Evolutionary conservation across 2,329 filamentous ascomycete genomes (phyloP), one percentile per base, ranked within the genome.

Genomic region (Trematosphaeria pertusa): DNA sequence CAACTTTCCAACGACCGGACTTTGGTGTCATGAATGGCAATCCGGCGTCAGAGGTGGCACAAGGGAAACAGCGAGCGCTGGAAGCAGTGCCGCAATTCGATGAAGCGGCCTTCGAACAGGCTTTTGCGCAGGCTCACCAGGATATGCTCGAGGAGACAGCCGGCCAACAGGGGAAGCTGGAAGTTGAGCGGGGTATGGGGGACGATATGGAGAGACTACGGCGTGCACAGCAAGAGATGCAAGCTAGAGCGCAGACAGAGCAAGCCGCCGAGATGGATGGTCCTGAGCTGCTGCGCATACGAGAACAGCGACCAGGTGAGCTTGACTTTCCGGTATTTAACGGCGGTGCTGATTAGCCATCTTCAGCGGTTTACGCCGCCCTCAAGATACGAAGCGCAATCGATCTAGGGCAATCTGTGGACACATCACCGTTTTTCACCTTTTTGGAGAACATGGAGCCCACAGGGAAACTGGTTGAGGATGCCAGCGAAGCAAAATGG

Each of bases 71-170:
- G 54, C 56, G 52, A 36, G 60, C 59, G 12, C 55, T 68, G 42
- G 69, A 74, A 28, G 56, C 65, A 37, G 60, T 69, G 1, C 73
- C 76, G 14, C 59, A 67, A 8, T 81, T 80, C 46, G 79, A 83
- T 44, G 79, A 82, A 30, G 80, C 75, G 15, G 81, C 81, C 12
- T 83, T 84, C 52, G 80, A 78, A 38, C 64, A 72, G 37, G 81
- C 81, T 2, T 84, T 84, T 56, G 78, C 79, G 32, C 70, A 74
- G 46, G 76, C 75, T 17, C 66, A 72, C 35, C 67, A 73, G 37
- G 72, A 78, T 36, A 66, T 76, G 46, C 46, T 69, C 20, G 61
- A 62, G 12, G 58, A 60, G 26, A 48, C 46, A 14, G 46, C 51
- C 6, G 51, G 24, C 24, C 24, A 12, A 7, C 24, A 12, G 8